A percentile compares a stretch with the other conserved stretches of the same genome.
These are phyloP conservation scores for Candida glucosophila DNA, from an alignment of 1,139 yeast species.

Conservation along the genomic window DNA sequence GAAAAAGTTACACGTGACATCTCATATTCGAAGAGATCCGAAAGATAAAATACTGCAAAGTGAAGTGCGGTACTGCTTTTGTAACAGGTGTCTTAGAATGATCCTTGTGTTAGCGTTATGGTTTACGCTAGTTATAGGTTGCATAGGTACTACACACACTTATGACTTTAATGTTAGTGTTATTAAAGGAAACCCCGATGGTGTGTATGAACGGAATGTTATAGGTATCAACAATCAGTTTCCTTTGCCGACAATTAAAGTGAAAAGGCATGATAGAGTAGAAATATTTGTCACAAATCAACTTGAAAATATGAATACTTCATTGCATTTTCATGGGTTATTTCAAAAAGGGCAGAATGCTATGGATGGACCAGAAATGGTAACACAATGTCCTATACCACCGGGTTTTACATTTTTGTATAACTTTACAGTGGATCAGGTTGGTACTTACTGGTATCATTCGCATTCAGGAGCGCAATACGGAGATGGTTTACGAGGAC, in stretches of 20 bases:
- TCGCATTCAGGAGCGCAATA: constrained; percentile 74
- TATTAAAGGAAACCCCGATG: constrained; percentile 61
- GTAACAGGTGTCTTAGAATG: too few relatives aligned
- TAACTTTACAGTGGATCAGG: constrained; percentile 59
- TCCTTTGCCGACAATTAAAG: constrained; percentile 67
- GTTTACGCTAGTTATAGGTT: too few relatives aligned
- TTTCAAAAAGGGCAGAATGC: constrained; percentile 51
- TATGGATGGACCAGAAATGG: constrained; percentile 76
- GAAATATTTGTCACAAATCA: constrained; percentile 51
- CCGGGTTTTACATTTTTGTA: constrained; percentile 57
- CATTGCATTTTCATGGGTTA: constrained; percentile 72
- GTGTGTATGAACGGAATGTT: constrained; percentile 37
- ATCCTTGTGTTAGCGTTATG: too few relatives aligned
- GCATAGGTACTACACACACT: constrained; percentile 45
- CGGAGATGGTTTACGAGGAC: constrained; percentile 73
- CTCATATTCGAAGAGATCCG: too few relatives aligned
- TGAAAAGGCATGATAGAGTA: constrained; percentile 56
- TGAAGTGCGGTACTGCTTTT: too few relatives aligned
- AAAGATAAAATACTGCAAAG: too few relatives aligned
- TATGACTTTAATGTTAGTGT: constrained; percentile 48
- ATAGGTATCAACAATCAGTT: constrained; percentile 64
- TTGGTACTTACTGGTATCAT: constrained; percentile 77
- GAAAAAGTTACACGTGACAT: too few relatives aligned
- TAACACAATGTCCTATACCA: constrained; percentile 71
- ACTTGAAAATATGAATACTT: constrained; percentile 44